Evolutionary conservation across 2,329 filamentous ascomycete species (phyloP).

Genomic region (Volutella citrinella): DNA sequence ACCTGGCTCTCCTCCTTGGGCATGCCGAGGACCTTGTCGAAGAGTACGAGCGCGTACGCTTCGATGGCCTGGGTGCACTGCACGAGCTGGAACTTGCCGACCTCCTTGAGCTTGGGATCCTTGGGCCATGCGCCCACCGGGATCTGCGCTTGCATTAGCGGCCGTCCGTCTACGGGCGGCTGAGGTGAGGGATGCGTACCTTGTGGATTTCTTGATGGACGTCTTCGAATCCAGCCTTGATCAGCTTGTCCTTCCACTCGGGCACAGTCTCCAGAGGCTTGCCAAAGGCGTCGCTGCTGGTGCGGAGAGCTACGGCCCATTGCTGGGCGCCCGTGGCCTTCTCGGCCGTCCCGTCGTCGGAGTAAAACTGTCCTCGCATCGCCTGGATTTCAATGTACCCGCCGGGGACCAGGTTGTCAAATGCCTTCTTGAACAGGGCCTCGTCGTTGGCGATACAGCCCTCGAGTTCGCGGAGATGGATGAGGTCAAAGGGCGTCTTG

Average conservation of each 20-base stretch:
- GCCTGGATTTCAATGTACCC: conserved; percentile 14
- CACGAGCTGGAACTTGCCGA: conserved; percentile 12
- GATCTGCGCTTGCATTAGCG: conserved; percentile 2
- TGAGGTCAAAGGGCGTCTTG: conserved; percentile 14
- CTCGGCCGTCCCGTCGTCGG: conserved; percentile 14
- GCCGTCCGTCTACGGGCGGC: neutral
- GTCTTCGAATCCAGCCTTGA: conserved; percentile 11
- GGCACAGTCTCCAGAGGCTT: conserved; percentile 12
- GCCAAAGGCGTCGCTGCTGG: conserved; percentile 12
- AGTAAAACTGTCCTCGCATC: conserved; percentile 8
- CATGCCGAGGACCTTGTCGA: conserved; percentile 17
- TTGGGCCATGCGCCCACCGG: conserved; percentile 15
- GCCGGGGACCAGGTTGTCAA: conserved; percentile 10
- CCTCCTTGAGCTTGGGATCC: conserved; percentile 10
- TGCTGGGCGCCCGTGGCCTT: conserved; percentile 11
- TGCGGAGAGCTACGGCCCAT: conserved; percentile 9
- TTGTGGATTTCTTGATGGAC: conserved; percentile 13
- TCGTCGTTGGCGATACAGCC: conserved; percentile 15
- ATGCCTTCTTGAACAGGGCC: conserved; percentile 8
- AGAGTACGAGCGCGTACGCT: conserved; percentile 14
- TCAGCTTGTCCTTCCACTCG: conserved; percentile 11
- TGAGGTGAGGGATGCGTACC: conserved; percentile 1
- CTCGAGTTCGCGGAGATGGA: conserved; percentile 16
- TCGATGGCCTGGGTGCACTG: conserved; percentile 17
- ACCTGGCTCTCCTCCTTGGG: conserved; percentile 14